Base-by-base conservation (phyloP, 768 basidiomycete species). In the Podaxis pistillaris region DNA sequence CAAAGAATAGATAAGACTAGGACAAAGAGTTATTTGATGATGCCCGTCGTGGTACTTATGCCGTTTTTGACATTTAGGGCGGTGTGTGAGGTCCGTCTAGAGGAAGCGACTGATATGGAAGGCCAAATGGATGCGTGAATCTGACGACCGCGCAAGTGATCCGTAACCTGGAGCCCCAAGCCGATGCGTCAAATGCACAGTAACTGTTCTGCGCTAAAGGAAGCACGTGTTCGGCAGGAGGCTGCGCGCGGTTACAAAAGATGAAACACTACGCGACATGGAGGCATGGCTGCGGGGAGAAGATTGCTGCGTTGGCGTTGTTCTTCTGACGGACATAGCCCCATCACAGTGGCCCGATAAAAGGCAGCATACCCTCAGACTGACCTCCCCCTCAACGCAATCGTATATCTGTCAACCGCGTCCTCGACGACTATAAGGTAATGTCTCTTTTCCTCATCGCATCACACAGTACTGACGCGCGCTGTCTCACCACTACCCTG, bases 21-120 rank as follows among this genome's bases (percentile, higher is more conserved):
- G 62, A 72, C 80, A 4, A 77, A 76, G 38, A 69, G 72, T 30
- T 84, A 86, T 70, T 68, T 89, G 66, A 89, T 86, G 2, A 76
- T 83, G 78, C 85, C 68, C 28, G 68, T 70, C 54, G 63, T 67
- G 66, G 68, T 69, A 6, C 28, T 30, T 30, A 46, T 26, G 65
- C 53, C 26, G 49, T 13, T 46, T 56, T 57, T 40, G 26, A n/a
- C 55, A 24, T 52, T 37, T 8, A 69, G 65, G 72, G 69, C 19
- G 73, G 73, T 17, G 67, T 68, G 19, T 74, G 73, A 9, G 72
- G 69, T 74, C 8, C 66, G 40, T 36, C 64, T 74, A 66, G 65
- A 68, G 36, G 72, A 73, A 49, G 71, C 51, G 11, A 40, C 26
- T 36, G 46, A 33, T 8, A 24, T n/a, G 40, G 36, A 36, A 8